Evolutionary conservation across 345 rosid genomes (phyloP), one percentile per base, ranked within the genome.

Genomic region (Firmiana major): DNA sequence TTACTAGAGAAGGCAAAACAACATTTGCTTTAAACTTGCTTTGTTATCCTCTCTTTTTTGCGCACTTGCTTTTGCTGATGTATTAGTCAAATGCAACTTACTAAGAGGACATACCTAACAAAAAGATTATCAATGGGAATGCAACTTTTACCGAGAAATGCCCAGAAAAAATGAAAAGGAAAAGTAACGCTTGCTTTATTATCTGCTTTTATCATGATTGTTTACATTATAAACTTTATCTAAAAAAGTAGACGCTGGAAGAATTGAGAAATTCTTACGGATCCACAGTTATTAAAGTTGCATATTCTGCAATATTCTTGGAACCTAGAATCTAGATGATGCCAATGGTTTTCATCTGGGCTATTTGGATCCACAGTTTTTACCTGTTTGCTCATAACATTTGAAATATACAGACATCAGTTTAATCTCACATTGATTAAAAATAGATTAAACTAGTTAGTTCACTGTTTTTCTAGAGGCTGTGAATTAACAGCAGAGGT

Each of bases 1-100:
- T n/a, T 65, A 9, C 13, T 9, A 10, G 51, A 40, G 21, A 42
- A 65, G 49, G 0, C 71, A 40, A 65, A 65, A 9, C 70, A 38
- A 65, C 31, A 34, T 40, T n/a, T 65, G 71, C 71, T 65, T 65
- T 65, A 40, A 65, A n/a, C 26, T 65, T 65, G 71, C 49, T 38
- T 40, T 65, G 9, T 34, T 63, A 63, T 65, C 9, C 31, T n/a
- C 49, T 42, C 21, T 63, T 63, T 63, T 62, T 12, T 6, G 1
- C 1, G 40, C 21, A 31, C 43, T 63, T 65, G 17, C 26, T 65
- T 64, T 65, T 65, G 31, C 49, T n/a, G 17, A 65, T n/a, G 49
- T 40, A 38, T 19, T 7, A 54, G 10, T 7, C 24, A 21, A 2
- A 46, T 46, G 55, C 57, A 69, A 46, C 57, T 69, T 46, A 38